Evolutionary conservation across 352 stramenopile genomes (phyloP).

Genomic region (Globisporangium mamillatum): DNA sequence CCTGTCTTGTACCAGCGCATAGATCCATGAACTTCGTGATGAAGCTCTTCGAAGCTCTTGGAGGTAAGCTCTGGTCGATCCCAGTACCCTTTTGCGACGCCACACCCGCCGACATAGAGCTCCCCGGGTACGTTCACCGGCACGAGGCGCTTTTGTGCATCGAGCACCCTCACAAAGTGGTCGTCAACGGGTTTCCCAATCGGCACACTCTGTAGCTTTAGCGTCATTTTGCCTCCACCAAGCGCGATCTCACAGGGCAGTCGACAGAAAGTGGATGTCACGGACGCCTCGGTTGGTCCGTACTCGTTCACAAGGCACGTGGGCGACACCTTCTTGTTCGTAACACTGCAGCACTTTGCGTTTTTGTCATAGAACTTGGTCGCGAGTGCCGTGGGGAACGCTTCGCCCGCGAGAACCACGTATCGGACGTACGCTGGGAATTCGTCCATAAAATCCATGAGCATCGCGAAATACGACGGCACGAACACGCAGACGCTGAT

Average conservation of each 20-base stretch:
- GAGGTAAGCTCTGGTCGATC: constrained; percentile 13
- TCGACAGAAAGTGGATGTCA: constrained; percentile 3
- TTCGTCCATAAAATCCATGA: constrained; percentile 38
- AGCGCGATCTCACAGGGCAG: constrained; percentile 2
- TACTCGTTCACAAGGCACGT: constrained; percentile 7
- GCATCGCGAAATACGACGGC: constrained; percentile 51
- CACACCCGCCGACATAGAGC: constrained; percentile 65
- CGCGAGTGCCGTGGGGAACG: background rate
- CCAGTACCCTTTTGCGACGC: constrained; percentile 71
- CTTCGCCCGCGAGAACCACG: constrained; percentile 1
- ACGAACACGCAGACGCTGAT: constrained; percentile 59
- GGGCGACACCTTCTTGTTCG: background rate
- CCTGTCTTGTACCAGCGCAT: constrained; percentile 7
- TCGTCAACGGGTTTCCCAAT: constrained; percentile 57
- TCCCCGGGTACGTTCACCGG: constrained; percentile 52
- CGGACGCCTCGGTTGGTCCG: background rate
- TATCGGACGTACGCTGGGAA: constrained; percentile 1
- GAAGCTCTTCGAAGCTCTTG: background rate
- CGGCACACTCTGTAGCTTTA: constrained; percentile 33
- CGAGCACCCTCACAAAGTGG: constrained; percentile 46
- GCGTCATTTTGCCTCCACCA: background rate
- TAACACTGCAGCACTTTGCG: background rate
- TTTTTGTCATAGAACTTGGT: constrained; percentile 3
- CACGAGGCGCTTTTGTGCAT: constrained; percentile 39
- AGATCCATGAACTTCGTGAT: background rate